Conservation (phyloP, 345 rosid species). For the Mangifera indica region DNA sequence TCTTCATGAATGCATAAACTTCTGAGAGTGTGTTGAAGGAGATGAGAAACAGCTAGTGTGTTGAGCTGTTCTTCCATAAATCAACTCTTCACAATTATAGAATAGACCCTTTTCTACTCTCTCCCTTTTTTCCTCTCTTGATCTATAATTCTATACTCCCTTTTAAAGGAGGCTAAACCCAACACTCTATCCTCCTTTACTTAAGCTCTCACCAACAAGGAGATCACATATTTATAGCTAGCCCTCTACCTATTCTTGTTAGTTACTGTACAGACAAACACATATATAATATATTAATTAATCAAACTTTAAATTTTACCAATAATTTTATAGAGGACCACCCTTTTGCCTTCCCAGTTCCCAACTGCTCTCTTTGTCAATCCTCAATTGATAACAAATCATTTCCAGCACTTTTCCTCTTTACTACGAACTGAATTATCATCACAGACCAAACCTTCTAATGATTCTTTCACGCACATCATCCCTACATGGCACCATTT, state of each 20-base stretch:
- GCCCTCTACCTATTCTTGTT: constrained; percentile 7
- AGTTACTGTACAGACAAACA: constrained; percentile 8
- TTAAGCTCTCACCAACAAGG: constrained; percentile 45
- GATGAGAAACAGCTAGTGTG: constrained; percentile 89
- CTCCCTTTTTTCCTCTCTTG: neutral
- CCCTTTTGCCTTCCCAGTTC: constrained; percentile 24
- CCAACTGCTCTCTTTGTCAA: constrained; percentile 25
- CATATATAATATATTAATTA: neutral
- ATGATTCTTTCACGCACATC: constrained; percentile 20
- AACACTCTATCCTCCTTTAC: constrained; percentile 49
- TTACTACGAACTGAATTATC: constrained; percentile 11
- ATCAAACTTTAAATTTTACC: constrained; percentile 34
- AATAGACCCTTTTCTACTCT: neutral
- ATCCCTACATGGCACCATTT: constrained; percentile 4
- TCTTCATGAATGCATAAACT: constrained; percentile 82
- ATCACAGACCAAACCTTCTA: constrained; percentile 31
- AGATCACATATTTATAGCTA: constrained; percentile 34
- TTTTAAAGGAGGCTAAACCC: constrained; percentile 51
- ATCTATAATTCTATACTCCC: constrained; percentile 20
- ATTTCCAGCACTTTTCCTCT: constrained; percentile 16
- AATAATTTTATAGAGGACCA: constrained; percentile 44
- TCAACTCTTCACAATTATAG: constrained; percentile 12
- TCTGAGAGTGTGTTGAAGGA: constrained; percentile 93
- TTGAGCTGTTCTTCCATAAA: constrained; percentile 82
- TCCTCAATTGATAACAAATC: constrained; percentile 31